Percentiles rank a stretch among this genome's conserved stretches.
These are phyloP conservation scores for Senecio squalidus DNA, from an alignment of 140 eudicot species.

Conservation along the genomic window DNA sequence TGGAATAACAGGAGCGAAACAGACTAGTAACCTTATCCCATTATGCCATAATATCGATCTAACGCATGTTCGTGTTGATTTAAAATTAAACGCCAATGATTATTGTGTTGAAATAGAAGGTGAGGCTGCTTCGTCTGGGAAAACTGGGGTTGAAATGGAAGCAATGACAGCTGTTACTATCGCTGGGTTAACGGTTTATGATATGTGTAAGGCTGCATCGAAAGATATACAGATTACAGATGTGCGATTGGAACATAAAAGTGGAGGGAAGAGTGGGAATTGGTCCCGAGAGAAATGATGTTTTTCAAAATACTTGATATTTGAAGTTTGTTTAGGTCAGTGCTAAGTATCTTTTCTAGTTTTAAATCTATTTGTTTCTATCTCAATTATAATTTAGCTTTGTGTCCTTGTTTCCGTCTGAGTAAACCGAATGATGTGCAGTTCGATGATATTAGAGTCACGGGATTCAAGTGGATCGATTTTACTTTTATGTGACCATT, in stretches of 20 bases:
- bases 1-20: slow-evolving; percentile 79
- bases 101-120: slow-evolving; percentile 64
- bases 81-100: slow-evolving; percentile 46
- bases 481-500: no score
- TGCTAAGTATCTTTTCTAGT: no score
- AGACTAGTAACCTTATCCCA: slow-evolving; percentile 83
- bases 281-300: slow-evolving; percentile 63
- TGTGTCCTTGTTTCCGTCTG: no score
- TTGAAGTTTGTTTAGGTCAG: no score
- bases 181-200: slow-evolving; percentile 91
- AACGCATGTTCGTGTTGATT: slow-evolving; percentile 57
- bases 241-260: slow-evolving; percentile 60
- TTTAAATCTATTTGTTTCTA: no score
- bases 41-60: slow-evolving; percentile 71
- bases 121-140: slow-evolving; percentile 71
- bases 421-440: no score
- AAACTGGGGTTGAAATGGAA: slow-evolving; percentile 97
- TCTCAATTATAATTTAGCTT: no score
- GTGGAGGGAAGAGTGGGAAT: slow-evolving; percentile 88
- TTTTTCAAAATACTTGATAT: neutral
- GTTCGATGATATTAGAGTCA: no score
- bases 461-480: no score
- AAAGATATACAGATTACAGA: slow-evolving; percentile 70
- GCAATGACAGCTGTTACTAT: slow-evolving; percentile 88
- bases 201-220: slow-evolving; percentile 98